Conservation (phyloP, 1,284 basidiomycete species). For the Prillingera fragicola region DNA sequence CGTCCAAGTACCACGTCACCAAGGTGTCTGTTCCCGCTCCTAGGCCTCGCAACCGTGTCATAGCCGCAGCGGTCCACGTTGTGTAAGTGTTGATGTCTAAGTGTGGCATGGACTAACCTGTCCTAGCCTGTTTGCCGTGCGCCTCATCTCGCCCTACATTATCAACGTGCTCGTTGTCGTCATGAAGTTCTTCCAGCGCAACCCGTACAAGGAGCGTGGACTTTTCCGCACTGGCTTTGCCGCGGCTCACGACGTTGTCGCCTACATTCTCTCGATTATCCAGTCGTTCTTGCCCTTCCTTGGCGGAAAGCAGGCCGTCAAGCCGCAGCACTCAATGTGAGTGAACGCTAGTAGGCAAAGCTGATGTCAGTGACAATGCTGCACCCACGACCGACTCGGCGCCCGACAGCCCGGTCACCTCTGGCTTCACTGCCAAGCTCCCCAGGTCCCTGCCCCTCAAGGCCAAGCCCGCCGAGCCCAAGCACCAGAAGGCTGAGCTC, state of each 20-base stretch:
- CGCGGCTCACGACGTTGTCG: constrained; percentile 20
- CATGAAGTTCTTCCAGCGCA: constrained; percentile 26
- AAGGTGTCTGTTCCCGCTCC: constrained; percentile 21
- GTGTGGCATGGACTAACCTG: not conserved
- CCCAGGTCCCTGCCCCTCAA: no score
- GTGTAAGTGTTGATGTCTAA: no score
- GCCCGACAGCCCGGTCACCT: not conserved
- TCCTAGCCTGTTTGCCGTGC: constrained; percentile 9
- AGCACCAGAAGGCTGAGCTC: not conserved
- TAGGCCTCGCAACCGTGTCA: constrained; percentile 2
- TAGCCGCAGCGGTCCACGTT: constrained; percentile 4
- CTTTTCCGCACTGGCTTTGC: constrained; percentile 15
- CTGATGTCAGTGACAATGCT: not conserved
- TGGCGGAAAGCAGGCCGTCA: not conserved
- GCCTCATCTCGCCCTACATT: constrained; percentile 16
- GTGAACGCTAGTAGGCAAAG: not conserved
- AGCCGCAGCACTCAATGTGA: not conserved
- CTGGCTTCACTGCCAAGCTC: no score
- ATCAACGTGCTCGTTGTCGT: constrained; percentile 20
- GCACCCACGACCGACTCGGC: not conserved
- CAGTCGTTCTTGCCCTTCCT: not conserved
- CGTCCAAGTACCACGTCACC: constrained; percentile 30
- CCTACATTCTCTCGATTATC: constrained; percentile 5
- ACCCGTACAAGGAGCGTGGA: constrained; percentile 26
- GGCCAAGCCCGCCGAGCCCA: not conserved